These are phyloP conservation scores for Neobulgaria alba DNA, from an alignment of 2,329 filamentous ascomycete species.

Conservation along the genomic window DNA sequence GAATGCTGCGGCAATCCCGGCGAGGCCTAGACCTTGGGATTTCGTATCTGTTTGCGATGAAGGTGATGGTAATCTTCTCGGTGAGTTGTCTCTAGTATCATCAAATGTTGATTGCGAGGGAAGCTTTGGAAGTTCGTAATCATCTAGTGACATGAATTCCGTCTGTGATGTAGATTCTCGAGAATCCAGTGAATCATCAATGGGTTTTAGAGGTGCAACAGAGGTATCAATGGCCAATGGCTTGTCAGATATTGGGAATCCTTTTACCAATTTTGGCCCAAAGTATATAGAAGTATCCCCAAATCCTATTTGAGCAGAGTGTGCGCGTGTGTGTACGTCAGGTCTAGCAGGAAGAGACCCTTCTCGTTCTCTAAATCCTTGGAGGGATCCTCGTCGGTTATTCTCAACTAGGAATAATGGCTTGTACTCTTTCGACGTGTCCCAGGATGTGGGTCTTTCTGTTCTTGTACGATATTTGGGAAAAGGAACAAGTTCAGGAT, in stretches of 20 bases:
- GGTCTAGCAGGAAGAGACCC: neutral
- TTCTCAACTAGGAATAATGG: constrained; percentile 74
- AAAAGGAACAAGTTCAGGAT: neutral
- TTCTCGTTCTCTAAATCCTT: constrained; percentile 38
- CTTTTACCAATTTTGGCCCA: neutral
- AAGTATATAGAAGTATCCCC: no score
- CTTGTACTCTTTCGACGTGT: constrained; percentile 61
- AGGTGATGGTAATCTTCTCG: constrained; percentile 3
- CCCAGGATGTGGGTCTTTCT: constrained; percentile 50
- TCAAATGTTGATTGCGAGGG: neutral
- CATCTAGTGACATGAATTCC: constrained; percentile 27
- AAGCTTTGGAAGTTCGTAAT: neutral
- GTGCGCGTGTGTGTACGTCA: no score
- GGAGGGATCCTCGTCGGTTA: constrained; percentile 24
- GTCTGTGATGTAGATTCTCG: constrained; percentile 63
- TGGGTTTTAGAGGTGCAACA: constrained; percentile 24
- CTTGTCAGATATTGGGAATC: no score
- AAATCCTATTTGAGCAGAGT: constrained; percentile 35
- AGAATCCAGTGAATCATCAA: constrained; percentile 47
- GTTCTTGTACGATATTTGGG: neutral
- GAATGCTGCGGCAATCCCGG: constrained; percentile 15
- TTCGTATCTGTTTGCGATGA: neutral
- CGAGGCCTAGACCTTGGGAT: constrained; percentile 9
- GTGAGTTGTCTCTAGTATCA: neutral
- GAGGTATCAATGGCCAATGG: constrained; percentile 36